Evolutionary conservation across 2,329 filamentous ascomycete genomes (phyloP), one percentile per base, ranked within the genome.

Genomic region (Phialophora chinensis): DNA sequence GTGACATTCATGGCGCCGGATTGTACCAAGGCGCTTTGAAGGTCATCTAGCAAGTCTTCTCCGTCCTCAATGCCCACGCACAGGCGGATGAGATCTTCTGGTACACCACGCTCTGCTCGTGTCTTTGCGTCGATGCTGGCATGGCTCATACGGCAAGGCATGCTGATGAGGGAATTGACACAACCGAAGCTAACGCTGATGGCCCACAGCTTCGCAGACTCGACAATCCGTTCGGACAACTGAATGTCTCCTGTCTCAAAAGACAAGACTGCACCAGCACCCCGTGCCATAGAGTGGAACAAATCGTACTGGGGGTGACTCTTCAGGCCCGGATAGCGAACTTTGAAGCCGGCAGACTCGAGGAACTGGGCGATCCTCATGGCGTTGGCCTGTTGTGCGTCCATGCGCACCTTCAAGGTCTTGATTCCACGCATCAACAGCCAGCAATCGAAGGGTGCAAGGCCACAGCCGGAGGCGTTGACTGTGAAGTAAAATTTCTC

Each of bases 71-170:
- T 99, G 54, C 95, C 95, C 53, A 99, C 93, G 76, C 95, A 99
- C 63, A 99, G 80, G 63, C 95, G 87, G 74, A 99, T 98, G 67
- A 99, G 90, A 77, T 99, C 95, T 80, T 99, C 95, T 11, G 95
- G 95, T 88, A 99, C 91, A 71, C 94, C 90, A 70, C 93, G 87
- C 81, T 96, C 93, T 74, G 88, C 85, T 72, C 95, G 85, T 60
- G 93, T 98, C 83, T 97, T 96, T 66, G 93, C 91, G 76, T 98
- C 95, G 75, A 99, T 99, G 77, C 92, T 97, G 47, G 95, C 95
- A 80, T 99, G 95, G 80, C 94, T 98, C 96, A 99, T 99, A 75
- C 94, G 93, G 81, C 95, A 99, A 8, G 95, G 94, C 94, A 99
- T 97, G 82, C 93, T 97, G 79, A 99, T 99, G 78, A 99, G 83